These are phyloP conservation scores for Huntiella abstrusa DNA, from an alignment of 2,329 filamentous ascomycete species.

Conservation along the genomic window DNA sequence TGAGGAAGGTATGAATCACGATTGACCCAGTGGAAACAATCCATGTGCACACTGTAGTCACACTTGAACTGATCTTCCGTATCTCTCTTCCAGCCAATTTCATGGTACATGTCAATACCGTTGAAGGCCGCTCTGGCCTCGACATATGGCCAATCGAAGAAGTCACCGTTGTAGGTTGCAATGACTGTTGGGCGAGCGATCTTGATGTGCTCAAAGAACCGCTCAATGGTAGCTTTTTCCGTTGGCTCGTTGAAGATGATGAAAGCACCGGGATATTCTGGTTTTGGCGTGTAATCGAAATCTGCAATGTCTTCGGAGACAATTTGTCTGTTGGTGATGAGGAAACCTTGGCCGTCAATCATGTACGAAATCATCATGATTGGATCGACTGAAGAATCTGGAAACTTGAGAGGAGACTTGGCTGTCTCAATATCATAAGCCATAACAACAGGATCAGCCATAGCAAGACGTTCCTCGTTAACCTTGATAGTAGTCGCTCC, in stretches of 20 bases:
- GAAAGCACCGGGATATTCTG: constrained; percentile 87
- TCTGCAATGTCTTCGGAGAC: constrained; percentile 94
- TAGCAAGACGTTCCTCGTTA: constrained; percentile 71
- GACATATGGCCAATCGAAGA: constrained; percentile 99
- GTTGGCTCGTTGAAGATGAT: constrained; percentile 98
- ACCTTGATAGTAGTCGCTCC: constrained; percentile 67
- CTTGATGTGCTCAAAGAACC: constrained; percentile 92
- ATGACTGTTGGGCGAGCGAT: constrained; percentile 89
- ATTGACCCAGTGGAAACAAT: constrained; percentile 98
- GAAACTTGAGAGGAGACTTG: constrained; percentile 89
- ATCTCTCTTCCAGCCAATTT: constrained; percentile 93
- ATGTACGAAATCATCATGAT: constrained; percentile 99
- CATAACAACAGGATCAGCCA: constrained; percentile 92
- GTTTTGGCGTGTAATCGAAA: constrained; percentile 95
- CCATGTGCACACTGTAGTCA: constrained; percentile 93
- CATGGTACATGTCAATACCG: constrained; percentile 97
- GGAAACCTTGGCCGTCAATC: constrained; percentile 95
- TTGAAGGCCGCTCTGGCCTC: constrained; percentile 83
- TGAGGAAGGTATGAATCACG: constrained; percentile 96
- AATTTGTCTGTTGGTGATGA: constrained; percentile 95
- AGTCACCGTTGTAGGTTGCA: constrained; percentile 99
- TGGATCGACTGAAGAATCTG: constrained; percentile 82
- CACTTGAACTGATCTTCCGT: constrained; percentile 92
- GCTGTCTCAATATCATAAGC: constrained; percentile 99
- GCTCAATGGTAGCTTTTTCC: constrained; percentile 69